Evolutionary conservation across 805 yeast species (phyloP).

Genomic region (Monosporozyma servazzii): DNA sequence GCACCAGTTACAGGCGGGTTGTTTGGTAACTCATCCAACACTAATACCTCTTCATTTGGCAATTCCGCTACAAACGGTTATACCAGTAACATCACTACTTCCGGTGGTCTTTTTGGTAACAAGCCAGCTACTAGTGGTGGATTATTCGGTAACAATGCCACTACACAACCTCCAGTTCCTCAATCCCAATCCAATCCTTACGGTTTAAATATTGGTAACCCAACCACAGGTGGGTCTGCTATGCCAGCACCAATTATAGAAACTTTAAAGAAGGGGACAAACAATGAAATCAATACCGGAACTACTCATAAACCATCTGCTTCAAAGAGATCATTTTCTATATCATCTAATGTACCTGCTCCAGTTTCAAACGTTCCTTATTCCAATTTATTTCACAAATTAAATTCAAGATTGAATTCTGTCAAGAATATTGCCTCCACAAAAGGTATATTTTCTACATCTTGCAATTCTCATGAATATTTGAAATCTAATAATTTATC

Average conservation of each 20-base stretch:
- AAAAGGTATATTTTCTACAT: conserved; percentile 32
- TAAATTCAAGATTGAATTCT: conserved; percentile 30
- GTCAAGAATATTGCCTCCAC: conserved; percentile 24
- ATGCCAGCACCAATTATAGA: conserved; percentile 35
- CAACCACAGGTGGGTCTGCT: conserved; percentile 24
- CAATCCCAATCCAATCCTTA: conserved; percentile 19
- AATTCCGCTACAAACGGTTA: conserved; percentile 1
- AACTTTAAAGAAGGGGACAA: conserved; percentile 10
- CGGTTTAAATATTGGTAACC: conserved; percentile 25
- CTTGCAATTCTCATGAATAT: conserved; percentile 4
- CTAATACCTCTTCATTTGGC: conserved; percentile 7
- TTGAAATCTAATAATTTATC: background rate
- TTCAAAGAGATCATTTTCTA: conserved; percentile 12
- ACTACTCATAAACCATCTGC: background rate
- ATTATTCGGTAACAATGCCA: conserved; percentile 31
- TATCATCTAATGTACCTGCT: conserved; percentile 9
- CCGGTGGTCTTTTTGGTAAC: conserved; percentile 25
- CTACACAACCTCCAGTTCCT: background rate
- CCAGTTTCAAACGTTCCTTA: conserved; percentile 15
- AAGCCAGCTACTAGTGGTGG: conserved; percentile 31
- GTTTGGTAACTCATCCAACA: conserved; percentile 6
- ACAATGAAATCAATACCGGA: background rate
- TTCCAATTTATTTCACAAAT: conserved; percentile 29
- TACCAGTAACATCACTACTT: background rate
- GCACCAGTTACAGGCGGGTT: conserved; percentile 7